These are phyloP conservation scores for Coelastrella sp. DNA, from an alignment of 139 green algal species.

Conservation along the genomic window DNA sequence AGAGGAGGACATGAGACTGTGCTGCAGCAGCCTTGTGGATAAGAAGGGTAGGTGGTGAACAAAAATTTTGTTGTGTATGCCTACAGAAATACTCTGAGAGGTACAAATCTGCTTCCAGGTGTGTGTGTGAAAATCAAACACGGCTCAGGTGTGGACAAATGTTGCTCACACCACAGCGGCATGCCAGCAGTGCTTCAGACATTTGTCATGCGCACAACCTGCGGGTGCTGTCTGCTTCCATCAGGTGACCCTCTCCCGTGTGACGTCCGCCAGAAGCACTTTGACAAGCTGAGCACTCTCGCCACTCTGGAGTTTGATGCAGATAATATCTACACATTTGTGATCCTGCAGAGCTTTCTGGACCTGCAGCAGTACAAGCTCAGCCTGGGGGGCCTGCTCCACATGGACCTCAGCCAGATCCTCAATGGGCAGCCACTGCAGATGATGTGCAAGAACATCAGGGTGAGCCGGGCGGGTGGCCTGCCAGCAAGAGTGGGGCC, in stretches of 20 bases:
- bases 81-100: background rate
- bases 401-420: constrained; percentile 26
- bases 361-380: constrained; percentile 43
- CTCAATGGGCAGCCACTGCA: constrained; percentile 46
- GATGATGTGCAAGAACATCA: constrained; percentile 39
- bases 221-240: background rate
- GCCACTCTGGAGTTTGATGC: background rate
- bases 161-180: no score
- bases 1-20: constrained; percentile 14
- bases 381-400: constrained; percentile 11
- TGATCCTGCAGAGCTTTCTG: constrained; percentile 38
- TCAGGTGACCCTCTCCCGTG: background rate
- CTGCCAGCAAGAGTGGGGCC: background rate
- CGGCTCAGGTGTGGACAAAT: no score
- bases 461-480: background rate
- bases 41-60: constrained; percentile 6
- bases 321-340: constrained; percentile 37
- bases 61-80: background rate
- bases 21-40: background rate
- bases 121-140: no score
- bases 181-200: no score
- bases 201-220: background rate
- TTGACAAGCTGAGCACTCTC: constrained; percentile 34
- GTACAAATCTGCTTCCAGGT: no score
- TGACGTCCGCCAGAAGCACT: background rate